Conservation (phyloP, 2,329 filamentous ascomycete genomes). For the Trichoderma brevicompactum region DNA sequence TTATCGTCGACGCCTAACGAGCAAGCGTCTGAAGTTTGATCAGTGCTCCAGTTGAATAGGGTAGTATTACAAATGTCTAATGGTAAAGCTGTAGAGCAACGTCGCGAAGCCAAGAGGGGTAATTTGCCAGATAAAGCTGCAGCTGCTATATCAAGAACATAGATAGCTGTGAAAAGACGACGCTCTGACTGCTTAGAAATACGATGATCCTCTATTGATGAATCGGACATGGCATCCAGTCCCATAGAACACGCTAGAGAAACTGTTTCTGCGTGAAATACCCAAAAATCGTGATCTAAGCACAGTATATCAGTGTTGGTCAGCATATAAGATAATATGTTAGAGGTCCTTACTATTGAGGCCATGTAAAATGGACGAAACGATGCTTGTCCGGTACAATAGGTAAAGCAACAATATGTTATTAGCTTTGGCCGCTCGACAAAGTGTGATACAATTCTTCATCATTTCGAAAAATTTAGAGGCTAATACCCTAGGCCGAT, state of each 20-base stretch:
- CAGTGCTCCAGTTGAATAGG: background rate
- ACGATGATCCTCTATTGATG: constrained; percentile 1
- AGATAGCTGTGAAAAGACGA: constrained; percentile 17
- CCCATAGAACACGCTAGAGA: background rate
- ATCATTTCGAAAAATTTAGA: constrained; percentile 2
- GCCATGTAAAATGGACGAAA: constrained; percentile 6
- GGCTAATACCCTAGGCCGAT: background rate
- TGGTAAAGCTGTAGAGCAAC: constrained; percentile 6
- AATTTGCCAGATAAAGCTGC: background rate
- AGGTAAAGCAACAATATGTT: constrained; percentile 2
- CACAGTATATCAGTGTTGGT: background rate
- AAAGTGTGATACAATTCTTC: constrained; percentile 10
- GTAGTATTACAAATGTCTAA: constrained; percentile 5
- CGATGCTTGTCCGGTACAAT: constrained; percentile 7
- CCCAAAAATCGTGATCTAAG: no score
- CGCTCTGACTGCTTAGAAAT: background rate
- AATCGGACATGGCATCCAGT: background rate
- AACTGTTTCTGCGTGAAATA: no score
- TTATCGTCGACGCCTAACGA: background rate
- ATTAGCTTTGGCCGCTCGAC: background rate
- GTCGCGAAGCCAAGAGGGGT: background rate
- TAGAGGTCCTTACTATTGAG: background rate
- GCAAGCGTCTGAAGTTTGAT: background rate
- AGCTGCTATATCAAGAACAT: constrained; percentile 7
- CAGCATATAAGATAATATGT: no score